Conservation (phyloP, 306 rosid species). For the Cucumis cinereus region DNA sequence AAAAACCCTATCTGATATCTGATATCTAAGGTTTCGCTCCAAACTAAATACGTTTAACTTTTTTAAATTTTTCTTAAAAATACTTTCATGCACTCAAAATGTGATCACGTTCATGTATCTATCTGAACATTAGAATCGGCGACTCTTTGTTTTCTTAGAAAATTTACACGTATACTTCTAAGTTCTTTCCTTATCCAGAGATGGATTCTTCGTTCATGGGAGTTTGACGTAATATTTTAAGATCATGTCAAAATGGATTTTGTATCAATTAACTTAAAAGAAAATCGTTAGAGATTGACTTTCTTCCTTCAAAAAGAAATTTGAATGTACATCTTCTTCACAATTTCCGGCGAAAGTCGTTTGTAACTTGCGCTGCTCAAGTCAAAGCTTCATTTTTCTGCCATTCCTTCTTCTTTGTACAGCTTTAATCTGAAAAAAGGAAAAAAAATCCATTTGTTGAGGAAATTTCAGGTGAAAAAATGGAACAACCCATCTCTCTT, state of each 20-base stretch:
- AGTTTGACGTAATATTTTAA: background rate
- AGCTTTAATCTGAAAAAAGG: background rate
- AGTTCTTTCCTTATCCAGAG: background rate
- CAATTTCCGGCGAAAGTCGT: background rate
- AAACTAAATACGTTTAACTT: too few species aligned
- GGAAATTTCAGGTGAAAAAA: background rate
- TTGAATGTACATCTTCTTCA: background rate
- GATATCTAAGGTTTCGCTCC: too few species aligned
- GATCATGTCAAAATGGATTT: background rate
- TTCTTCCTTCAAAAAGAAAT: background rate
- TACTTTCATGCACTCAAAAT: too few species aligned
- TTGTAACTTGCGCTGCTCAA: background rate
- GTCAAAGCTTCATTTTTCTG: background rate
- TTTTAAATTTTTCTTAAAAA: too few species aligned
- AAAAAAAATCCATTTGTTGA: background rate
- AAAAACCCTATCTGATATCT: too few species aligned
- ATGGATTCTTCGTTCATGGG: background rate
- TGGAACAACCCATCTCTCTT: background rate
- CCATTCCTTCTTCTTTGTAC: background rate
- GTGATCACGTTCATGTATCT: too few species aligned
- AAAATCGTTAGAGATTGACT: background rate
- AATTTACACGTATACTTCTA: background rate
- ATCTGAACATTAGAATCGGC: too few species aligned
- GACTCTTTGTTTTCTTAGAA: background rate
- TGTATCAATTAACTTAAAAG: background rate